Conservation (phyloP, 495 filamentous ascomycete genomes). For the Penicillium desertorum region DNA sequence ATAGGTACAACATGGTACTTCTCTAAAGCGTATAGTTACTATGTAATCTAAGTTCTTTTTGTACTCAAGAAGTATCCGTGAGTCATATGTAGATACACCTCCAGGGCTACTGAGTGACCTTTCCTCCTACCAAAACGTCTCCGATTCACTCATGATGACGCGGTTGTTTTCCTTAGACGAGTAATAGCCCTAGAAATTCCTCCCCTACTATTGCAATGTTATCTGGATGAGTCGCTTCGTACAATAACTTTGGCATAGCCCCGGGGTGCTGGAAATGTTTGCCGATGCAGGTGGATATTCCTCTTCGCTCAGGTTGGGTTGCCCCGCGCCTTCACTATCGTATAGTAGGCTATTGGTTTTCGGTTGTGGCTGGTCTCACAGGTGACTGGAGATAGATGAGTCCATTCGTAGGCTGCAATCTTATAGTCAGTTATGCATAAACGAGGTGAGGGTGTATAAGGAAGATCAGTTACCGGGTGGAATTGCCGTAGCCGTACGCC, state of each 20-base stretch:
- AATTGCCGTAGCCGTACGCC: constrained; percentile 81
- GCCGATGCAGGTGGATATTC: background rate
- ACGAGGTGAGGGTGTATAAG: background rate
- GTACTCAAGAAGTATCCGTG: background rate
- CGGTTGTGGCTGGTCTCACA: background rate
- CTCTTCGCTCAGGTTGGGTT: background rate
- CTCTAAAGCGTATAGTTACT: background rate
- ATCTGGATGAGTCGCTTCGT: background rate
- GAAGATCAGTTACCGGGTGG: constrained; percentile 67
- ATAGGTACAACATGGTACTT: constrained; percentile 2
- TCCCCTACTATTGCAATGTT: background rate
- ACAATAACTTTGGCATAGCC: background rate
- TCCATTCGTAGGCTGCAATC: constrained; percentile 48
- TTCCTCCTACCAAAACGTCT: too few species aligned
- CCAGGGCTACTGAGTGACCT: too few species aligned
- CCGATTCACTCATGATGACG: too few species aligned
- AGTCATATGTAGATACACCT: background rate
- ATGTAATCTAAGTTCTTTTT: background rate
- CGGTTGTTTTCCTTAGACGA: too few species aligned
- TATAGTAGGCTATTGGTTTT: background rate
- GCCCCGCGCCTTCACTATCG: background rate
- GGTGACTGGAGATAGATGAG: constrained; percentile 44
- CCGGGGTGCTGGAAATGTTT: background rate
- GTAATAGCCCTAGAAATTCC: too few species aligned
- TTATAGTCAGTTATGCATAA: constrained; percentile 11